phyloP scores from a whole-genome alignment of 1,139 yeast genomes.

The Neolecta irregularis region DNA sequence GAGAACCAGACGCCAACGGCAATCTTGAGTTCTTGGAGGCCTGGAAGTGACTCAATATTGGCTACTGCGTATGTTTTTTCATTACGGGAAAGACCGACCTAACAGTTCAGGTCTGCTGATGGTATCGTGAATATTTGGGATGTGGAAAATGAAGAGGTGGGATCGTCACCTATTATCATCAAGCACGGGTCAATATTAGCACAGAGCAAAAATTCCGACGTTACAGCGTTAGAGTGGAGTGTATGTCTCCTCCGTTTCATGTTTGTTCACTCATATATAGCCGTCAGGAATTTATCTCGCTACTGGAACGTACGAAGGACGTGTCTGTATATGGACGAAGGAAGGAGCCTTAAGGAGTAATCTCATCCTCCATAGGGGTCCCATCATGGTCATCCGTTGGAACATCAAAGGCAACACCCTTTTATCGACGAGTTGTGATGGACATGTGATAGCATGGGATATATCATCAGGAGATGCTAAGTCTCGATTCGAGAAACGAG shows the following conservation, averaged over 20 bases:
- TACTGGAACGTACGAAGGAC: constrained; percentile 11
- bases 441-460: constrained; percentile 41
- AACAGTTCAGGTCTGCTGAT: constrained; percentile 2
- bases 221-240: constrained; percentile 8
- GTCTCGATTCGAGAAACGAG: constrained; percentile 28
- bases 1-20: too few species aligned
- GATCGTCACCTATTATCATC: too few species aligned
- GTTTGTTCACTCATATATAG: constrained; percentile 6
- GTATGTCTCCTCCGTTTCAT: constrained; percentile 1
- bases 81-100: neutral
- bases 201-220: constrained; percentile 8
- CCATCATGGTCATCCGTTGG: constrained; percentile 39
- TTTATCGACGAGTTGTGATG: constrained; percentile 30
- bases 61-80: constrained; percentile 2
- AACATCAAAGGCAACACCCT: constrained; percentile 30
- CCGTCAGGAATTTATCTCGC: constrained; percentile 8
- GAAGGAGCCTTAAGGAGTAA: constrained; percentile 35
- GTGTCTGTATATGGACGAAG: constrained; percentile 10
- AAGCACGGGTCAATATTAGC: too few species aligned
- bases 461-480: constrained; percentile 33
- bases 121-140: constrained; percentile 4
- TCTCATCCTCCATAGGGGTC: constrained; percentile 38
- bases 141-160: neutral
- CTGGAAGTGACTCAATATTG: neutral
- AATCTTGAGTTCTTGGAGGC: constrained; percentile 3